These are phyloP conservation scores for Tillandsia fasciculata DNA, from an alignment of 176 grass and related monocot species.

Conservation along the genomic window DNA sequence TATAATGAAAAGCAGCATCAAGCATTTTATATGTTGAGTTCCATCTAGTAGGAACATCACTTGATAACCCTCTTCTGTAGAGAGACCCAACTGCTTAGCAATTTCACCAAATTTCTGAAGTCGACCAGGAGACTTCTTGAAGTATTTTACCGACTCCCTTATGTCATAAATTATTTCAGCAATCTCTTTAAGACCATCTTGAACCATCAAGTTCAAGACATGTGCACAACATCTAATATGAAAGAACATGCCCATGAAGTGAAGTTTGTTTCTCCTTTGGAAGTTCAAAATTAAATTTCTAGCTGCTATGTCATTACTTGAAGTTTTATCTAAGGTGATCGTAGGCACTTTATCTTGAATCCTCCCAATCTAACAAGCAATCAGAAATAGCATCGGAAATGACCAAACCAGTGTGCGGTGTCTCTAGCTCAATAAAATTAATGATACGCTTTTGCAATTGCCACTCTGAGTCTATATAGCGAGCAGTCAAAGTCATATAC, in stretches of 20 bases:
- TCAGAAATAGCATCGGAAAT: slow-evolving; percentile 7
- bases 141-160: too few species aligned
- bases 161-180: too few species aligned
- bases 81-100: neutral
- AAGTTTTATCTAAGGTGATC: slow-evolving; percentile 1
- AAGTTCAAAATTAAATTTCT: slow-evolving; percentile 5
- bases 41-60: neutral
- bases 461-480: neutral
- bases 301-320: neutral
- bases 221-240: neutral
- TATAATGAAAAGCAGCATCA: neutral
- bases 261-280: neutral
- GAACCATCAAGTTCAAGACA: neutral
- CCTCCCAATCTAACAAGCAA: neutral
- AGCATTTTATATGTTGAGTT: neutral
- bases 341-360: slow-evolving; percentile 8
- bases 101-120: slow-evolving; percentile 5
- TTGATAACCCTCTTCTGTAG: neutral
- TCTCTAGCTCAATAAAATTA: slow-evolving; percentile 2
- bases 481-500: slow-evolving; percentile 6
- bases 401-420: neutral
- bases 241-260: neutral
- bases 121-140: neutral
- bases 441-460: neutral
- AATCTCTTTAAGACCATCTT: neutral